phyloP scores from a whole-genome alignment of 768 basidiomycete species.

The Lactarius akahatsu region DNA sequence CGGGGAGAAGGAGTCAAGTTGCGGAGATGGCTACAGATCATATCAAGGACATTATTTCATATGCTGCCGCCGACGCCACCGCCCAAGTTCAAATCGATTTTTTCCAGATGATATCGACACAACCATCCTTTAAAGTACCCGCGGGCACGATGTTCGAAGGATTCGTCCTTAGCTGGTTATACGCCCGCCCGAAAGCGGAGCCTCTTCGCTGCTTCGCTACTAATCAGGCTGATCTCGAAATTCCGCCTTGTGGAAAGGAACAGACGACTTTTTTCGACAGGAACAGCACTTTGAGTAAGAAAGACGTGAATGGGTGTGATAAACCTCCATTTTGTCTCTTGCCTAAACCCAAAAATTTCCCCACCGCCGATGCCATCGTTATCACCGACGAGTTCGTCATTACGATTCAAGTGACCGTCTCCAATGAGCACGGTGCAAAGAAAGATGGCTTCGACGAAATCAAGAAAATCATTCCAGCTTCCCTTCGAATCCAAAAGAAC shows the following conservation, averaged over 20 bases:
- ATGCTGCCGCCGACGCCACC: not conserved
- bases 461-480: too few species aligned
- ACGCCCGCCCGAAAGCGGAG: not conserved
- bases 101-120: not conserved
- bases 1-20: not conserved
- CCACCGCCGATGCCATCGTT: too few species aligned
- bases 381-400: too few species aligned
- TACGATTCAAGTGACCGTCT: too few species aligned
- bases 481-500: too few species aligned
- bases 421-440: too few species aligned
- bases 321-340: too few species aligned
- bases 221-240: not conserved
- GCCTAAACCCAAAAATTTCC: too few species aligned
- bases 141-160: not conserved
- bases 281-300: too few species aligned
- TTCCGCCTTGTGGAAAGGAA: not conserved
- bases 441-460: too few species aligned
- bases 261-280: not conserved
- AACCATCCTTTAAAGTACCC: not conserved
- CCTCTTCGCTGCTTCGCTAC: not conserved
- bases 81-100: not conserved
- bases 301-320: too few species aligned
- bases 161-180: not conserved
- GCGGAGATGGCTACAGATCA: not conserved
- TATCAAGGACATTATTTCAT: not conserved